Evolutionary conservation across 2,329 filamentous ascomycete species (phyloP).

Genomic region (Xylariaceae sp.): DNA sequence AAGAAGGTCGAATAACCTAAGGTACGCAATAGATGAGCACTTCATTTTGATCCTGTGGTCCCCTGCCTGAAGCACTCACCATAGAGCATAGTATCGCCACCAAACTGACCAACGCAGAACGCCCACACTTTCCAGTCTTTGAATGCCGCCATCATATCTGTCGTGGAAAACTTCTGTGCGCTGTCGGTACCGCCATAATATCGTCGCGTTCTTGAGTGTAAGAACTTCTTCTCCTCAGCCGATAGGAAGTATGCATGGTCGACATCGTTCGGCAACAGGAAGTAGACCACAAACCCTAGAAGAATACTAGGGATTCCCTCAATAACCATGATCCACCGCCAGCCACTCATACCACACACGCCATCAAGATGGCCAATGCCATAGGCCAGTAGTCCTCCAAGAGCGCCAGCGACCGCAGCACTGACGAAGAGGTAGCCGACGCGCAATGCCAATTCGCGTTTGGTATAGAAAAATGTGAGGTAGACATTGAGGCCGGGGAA

Average conservation of each 20-base stretch:
- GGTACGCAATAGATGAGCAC: constrained; percentile 2
- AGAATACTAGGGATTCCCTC: constrained; percentile 45
- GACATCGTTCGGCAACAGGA: constrained; percentile 57
- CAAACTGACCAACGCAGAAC: constrained; percentile 68
- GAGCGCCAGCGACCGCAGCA: constrained; percentile 66
- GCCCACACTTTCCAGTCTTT: constrained; percentile 73
- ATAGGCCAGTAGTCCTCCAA: constrained; percentile 69
- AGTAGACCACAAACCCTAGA: constrained; percentile 53
- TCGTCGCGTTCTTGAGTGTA: constrained; percentile 33
- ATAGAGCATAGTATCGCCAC: constrained; percentile 72
- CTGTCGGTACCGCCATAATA: constrained; percentile 47
- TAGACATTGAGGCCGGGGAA: constrained; percentile 29
- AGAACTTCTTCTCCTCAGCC: constrained; percentile 53
- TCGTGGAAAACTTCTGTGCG: constrained; percentile 45
- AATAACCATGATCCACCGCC: constrained; percentile 69
- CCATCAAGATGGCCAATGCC: constrained; percentile 72
- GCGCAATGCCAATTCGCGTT: constrained; percentile 66
- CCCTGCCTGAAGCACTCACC: constrained; percentile 28
- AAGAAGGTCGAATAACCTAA: constrained; percentile 74
- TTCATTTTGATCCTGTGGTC: background rate
- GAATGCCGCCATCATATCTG: constrained; percentile 63
- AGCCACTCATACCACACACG: constrained; percentile 58
- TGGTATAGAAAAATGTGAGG: constrained; percentile 73
- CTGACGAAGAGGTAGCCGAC: constrained; percentile 71
- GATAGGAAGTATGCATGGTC: constrained; percentile 59